Base-by-base conservation (phyloP, 495 filamentous ascomycete genomes). In the Penicillium cinerascens region DNA sequence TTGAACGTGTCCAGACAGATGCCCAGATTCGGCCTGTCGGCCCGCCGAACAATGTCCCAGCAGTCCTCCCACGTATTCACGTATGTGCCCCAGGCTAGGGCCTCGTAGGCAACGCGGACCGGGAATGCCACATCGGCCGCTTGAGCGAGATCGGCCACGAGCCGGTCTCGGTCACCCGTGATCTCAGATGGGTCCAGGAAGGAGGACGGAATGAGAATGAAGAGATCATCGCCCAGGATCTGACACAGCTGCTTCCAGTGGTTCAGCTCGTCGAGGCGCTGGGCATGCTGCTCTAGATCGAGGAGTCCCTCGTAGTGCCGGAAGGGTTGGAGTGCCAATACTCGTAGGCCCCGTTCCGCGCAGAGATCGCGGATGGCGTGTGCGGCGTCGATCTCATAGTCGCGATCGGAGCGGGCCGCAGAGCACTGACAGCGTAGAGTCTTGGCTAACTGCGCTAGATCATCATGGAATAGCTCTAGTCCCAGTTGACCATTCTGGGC, bases 1-100 rank as follows among this genome's bases (percentile, higher is more conserved):
- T 91, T 87, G 67, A 86, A 91, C 0, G 84, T 88, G 66, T 90
- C 87, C 16, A 90, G 73, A 65, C 85, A 88, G 51, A 87, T 70
- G 7, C 87, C 87, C 49, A 90, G 84, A 66, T 89, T 90, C 5
- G 77, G 74, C 15, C 86, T 67, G 60, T 88, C 71, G 40, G 87
- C 86, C 17, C 63, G 65, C 45, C 70, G 56, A 1, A 88, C 80
- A 8, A 90, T 67, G 20, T 84, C 77, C 84, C 85, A 91, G 55
- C 73, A 79, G 43, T 72, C 65, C 58, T 90, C 84, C 87, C 87
- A 89, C 67, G 76, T 81, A 65, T 88, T 79, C 42, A 83, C 70
- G 52, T 81, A 75, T 2, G 86, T 88, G 23, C 83, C 86, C 84
- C 85, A 89, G 40, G 80, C 82, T 4, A 89, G 75, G 27, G 77